These are phyloP conservation scores for Cornus florida DNA, from an alignment of 148 eudicot species.

Conservation along the genomic window DNA sequence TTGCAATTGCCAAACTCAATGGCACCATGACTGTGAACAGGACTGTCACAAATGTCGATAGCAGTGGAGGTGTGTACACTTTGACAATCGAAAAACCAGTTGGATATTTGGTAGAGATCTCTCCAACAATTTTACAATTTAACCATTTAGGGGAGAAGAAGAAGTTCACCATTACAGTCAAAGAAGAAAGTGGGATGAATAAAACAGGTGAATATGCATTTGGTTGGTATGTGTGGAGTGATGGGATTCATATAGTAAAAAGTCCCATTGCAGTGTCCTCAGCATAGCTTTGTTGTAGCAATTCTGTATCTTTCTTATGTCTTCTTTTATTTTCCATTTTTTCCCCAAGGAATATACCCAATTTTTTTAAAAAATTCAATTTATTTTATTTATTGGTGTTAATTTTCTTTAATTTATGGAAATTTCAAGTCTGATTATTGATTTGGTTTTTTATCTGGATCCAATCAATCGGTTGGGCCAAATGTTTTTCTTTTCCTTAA, in stretches of 20 bases:
- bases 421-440: no score
- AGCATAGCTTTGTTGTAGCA: conserved; percentile 25
- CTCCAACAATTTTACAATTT: conserved; percentile 8
- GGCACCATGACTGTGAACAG: conserved; percentile 4
- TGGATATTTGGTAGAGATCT: conserved; percentile 14
- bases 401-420: no score
- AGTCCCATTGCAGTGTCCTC: conserved; percentile 66
- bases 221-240: conserved; percentile 25
- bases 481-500: no score
- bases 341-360: neutral
- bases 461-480: no score
- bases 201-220: conserved; percentile 18
- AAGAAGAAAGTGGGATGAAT: neutral
- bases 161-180: conserved; percentile 16
- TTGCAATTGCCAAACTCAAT: conserved; percentile 9
- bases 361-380: no score
- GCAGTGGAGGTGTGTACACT: neutral
- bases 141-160: conserved; percentile 14
- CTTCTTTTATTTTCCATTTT: no score
- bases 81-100: neutral
- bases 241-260: conserved; percentile 47
- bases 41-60: conserved; percentile 18
- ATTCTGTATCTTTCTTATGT: no score
- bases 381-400: no score
- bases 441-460: no score